phyloP scores from a whole-genome alignment of 2,329 filamentous ascomycete genomes.

The Diplodia mutila region DNA sequence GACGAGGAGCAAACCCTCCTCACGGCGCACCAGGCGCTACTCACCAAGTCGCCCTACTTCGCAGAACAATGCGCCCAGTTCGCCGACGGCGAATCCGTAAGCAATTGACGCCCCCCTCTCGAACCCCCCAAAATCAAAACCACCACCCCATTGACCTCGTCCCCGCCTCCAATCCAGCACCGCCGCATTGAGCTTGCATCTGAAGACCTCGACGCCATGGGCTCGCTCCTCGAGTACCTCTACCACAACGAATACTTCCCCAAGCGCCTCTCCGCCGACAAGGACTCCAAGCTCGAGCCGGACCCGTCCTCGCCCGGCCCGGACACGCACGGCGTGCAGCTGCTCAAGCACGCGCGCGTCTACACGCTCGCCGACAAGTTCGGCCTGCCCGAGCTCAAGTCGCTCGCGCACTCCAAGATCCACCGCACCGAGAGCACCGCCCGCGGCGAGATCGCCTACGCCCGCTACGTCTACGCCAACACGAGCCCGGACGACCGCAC shows the following conservation, averaged over 20 bases:
- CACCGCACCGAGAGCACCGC: slow-evolving; percentile 88
- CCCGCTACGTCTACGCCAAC: slow-evolving; percentile 84
- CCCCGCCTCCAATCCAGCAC: slow-evolving; percentile 47
- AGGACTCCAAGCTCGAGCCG: slow-evolving; percentile 69
- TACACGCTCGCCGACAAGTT: slow-evolving; percentile 88
- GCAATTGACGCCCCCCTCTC: slow-evolving; percentile 24
- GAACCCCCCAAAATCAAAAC: too few species aligned
- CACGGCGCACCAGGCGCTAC: slow-evolving; percentile 77
- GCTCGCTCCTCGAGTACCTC: slow-evolving; percentile 80
- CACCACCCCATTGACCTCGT: not conserved
- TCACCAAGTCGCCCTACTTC: slow-evolving; percentile 77
- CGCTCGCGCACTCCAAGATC: slow-evolving; percentile 84
- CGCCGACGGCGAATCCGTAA: slow-evolving; percentile 56
- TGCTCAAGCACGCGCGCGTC: slow-evolving; percentile 85
- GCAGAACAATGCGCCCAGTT: slow-evolving; percentile 65
- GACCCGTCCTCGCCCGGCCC: slow-evolving; percentile 67
- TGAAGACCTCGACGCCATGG: slow-evolving; percentile 73
- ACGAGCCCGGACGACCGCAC: slow-evolving; percentile 69
- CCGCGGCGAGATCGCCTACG: slow-evolving; percentile 88
- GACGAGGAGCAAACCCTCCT: slow-evolving; percentile 66
- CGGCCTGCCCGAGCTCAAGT: slow-evolving; percentile 66
- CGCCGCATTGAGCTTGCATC: slow-evolving; percentile 69
- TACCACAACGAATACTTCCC: slow-evolving; percentile 91
- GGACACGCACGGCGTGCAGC: slow-evolving; percentile 78
- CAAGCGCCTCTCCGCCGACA: slow-evolving; percentile 59